phyloP scores from a whole-genome alignment of 345 rosid species.

The Nephelium lappaceum region DNA sequence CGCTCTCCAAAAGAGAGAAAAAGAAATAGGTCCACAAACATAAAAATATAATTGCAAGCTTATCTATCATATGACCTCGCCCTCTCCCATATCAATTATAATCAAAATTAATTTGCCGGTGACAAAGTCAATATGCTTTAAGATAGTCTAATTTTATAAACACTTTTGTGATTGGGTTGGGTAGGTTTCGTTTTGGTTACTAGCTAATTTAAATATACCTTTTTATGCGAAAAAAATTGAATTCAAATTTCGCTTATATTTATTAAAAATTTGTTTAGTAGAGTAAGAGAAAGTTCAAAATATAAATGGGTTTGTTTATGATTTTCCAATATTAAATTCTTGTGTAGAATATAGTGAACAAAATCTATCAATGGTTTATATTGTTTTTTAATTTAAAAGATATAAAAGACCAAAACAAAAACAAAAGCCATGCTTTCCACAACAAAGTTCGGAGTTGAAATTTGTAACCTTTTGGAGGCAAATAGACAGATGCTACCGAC shows the following conservation, averaged over 20 bases:
- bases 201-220: no score
- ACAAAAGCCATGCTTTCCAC: no score
- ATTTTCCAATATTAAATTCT: not conserved
- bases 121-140: conserved; percentile 6
- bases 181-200: not conserved
- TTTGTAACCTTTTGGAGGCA: not conserved
- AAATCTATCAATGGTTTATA: no score
- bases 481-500: not conserved
- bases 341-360: not conserved
- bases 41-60: not conserved
- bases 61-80: not conserved
- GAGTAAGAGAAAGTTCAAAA: no score
- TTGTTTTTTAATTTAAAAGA: no score
- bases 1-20: not conserved
- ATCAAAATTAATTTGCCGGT: not conserved
- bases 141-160: not conserved
- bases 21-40: not conserved
- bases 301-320: no score
- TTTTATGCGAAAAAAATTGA: no score
- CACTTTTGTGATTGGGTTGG: not conserved
- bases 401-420: no score
- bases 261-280: no score
- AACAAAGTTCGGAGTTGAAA: not conserved
- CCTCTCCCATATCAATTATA: not conserved
- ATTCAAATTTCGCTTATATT: no score